Evolutionary conservation across 129 eudicot genomes (phyloP), one percentile per base, ranked within the genome.

Genomic region (Cynara cardunculus): DNA sequence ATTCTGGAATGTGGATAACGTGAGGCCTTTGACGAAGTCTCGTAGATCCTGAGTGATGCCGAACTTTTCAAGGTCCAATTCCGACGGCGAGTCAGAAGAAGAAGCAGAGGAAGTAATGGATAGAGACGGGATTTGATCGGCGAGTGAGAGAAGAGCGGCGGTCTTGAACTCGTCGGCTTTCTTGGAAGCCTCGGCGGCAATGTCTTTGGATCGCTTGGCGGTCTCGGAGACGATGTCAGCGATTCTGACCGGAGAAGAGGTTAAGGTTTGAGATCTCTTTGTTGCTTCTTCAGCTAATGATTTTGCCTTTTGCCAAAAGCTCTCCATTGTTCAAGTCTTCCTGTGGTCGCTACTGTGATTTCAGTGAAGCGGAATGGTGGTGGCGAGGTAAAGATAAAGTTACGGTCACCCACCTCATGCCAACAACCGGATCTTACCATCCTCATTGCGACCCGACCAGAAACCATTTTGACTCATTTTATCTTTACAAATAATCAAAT

Each of bases 121-220:
- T 39, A 87, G 86, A 2, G 88, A 78, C 10, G 88, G 82, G 41
- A 87, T 84, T 65, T 87, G 90, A 78, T 81, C 86, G 65, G 90
- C 74, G 82, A 89, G 84, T 7, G 91, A 82, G 79, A 78, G 89
- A 32, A 84, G 83, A 2, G 89, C 90, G 62, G 87, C 86, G 64
- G 84, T 71, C 24, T 77, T 84, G 11, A 89, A 73, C 72, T 81
- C 85, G 32, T 89, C 91, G 72, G 89, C 89, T 59, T 82, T 80
- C 73, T 81, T 89, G 7, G 93, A 89, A 26, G 93, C 93, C 72
- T 89, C 90, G 62, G 81, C 85, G 71, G 89, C 93, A 77, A 87
- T 83, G 87, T 84, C 78, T 64, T 80, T 80, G 39, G 87, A 85
- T 27, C 78, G 84, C 19, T 80, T 84, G 75, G 87, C 84, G 46